A percentile compares a stretch with the other conserved stretches of the same genome.
Conservation (phyloP, 768 basidiomycete species). For the Boletus sensibilis region DNA sequence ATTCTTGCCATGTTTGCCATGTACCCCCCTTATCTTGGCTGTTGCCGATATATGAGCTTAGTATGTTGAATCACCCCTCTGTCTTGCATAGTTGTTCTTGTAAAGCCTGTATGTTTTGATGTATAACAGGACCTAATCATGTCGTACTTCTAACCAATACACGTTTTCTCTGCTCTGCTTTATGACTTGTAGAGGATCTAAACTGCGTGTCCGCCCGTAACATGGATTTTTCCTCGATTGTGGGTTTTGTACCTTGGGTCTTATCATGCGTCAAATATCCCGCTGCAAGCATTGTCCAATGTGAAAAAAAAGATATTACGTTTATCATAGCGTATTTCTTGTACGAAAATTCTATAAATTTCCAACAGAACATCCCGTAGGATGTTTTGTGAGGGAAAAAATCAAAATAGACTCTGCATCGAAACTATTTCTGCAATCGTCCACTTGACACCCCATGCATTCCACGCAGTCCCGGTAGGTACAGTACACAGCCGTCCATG, state of each 20-base stretch:
- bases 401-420: too few species aligned
- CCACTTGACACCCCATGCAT: too few species aligned
- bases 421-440: too few species aligned
- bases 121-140: background rate
- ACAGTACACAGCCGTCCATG: too few species aligned
- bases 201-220: background rate
- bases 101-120: background rate
- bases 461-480: too few species aligned
- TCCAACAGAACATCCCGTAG: background rate
- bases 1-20: background rate
- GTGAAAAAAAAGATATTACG: background rate
- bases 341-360: too few species aligned
- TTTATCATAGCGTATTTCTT: too few species aligned
- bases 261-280: too few species aligned
- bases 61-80: background rate
- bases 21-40: background rate
- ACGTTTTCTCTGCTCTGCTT: too few species aligned
- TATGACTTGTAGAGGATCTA: background rate
- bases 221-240: background rate
- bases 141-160: background rate
- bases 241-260: too few species aligned
- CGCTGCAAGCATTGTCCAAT: too few species aligned
- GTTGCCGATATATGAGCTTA: background rate
- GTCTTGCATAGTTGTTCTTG: background rate
- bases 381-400: background rate